Percentiles rank a stretch among this genome's conserved stretches.
phyloP scores from a whole-genome alignment of 805 yeast species.

The Candida mattraensis region DNA sequence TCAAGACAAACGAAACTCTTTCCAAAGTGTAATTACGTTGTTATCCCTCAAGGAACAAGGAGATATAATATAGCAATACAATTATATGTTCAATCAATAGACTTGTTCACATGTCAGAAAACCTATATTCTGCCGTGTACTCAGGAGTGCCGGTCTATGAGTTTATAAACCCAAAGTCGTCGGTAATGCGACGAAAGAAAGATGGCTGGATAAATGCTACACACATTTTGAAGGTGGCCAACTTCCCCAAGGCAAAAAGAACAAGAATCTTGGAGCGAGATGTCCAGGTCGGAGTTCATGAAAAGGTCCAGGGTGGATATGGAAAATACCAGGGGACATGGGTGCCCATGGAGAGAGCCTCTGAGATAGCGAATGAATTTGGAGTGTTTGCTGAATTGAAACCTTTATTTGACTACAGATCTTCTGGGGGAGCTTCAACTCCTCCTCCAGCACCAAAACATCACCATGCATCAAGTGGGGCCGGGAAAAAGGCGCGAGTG shows the following conservation, averaged over 20 bases:
- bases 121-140: conserved; percentile 71
- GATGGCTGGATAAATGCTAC: conserved; percentile 94
- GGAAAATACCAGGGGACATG: conserved; percentile 97
- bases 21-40: no score
- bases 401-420: conserved; percentile 64
- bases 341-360: conserved; percentile 83
- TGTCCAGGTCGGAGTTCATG: conserved; percentile 87
- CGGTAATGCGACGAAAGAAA: conserved; percentile 73
- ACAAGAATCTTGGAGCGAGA: conserved; percentile 90
- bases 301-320: conserved; percentile 95
- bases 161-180: conserved; percentile 61
- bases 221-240: conserved; percentile 89
- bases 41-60: no score
- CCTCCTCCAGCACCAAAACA: conserved; percentile 67
- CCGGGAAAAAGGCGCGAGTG: conserved; percentile 30
- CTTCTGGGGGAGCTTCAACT: conserved; percentile 48
- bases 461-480: conserved; percentile 58
- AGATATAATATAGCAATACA: no score
- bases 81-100: no score
- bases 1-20: no score
- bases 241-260: conserved; percentile 90
- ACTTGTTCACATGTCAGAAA: conserved; percentile 28
- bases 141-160: conserved; percentile 85
- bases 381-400: conserved; percentile 60
- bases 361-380: conserved; percentile 61